A percentile compares a stretch with the other conserved stretches of the same genome.
phyloP scores from a whole-genome alignment of 345 rosid genomes.

The Bruguiera sexangula region DNA sequence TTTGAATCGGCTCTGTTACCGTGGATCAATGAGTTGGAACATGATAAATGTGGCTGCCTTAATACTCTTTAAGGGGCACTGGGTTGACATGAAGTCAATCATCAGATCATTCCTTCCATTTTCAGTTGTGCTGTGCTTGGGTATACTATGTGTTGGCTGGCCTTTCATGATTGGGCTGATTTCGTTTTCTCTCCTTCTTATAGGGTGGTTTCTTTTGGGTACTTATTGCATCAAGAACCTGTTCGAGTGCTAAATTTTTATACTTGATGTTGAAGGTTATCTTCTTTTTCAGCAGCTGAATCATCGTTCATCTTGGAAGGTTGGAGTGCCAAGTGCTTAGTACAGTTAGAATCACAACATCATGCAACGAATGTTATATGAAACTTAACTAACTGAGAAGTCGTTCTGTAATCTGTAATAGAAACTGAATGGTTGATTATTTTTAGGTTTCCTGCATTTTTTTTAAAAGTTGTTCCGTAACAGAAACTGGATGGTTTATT shows the following conservation, averaged over 20 bases:
- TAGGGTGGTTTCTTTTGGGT: slow-evolving; percentile 68
- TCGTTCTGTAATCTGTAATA: background rate
- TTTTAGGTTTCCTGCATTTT: background rate
- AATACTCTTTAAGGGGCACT: slow-evolving; percentile 57
- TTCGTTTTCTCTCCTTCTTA: slow-evolving; percentile 53
- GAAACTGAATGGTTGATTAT: background rate
- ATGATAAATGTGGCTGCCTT: slow-evolving; percentile 70
- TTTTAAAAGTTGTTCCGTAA: slow-evolving; percentile 10
- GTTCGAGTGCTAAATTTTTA: slow-evolving; percentile 42
- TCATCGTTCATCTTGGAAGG: slow-evolving; percentile 5
- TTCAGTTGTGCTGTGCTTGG: slow-evolving; percentile 46
- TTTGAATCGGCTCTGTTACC: slow-evolving; percentile 68
- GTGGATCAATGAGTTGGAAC: slow-evolving; percentile 82
- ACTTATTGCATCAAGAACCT: slow-evolving; percentile 59
- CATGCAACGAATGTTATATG: background rate
- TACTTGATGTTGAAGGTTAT: slow-evolving; percentile 7
- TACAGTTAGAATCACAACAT: background rate
- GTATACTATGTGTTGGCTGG: slow-evolving; percentile 64
- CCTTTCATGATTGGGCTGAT: slow-evolving; percentile 71
- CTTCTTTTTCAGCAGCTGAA: background rate
- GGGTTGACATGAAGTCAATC: slow-evolving; percentile 56
- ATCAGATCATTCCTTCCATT: slow-evolving; percentile 76
- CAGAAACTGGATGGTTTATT: background rate
- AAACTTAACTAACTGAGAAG: slow-evolving; percentile 10
- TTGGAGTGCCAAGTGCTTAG: slow-evolving; percentile 12